These are phyloP conservation scores for Pugionium dolabratum DNA, from an alignment of 345 rosid species.

Conservation along the genomic window DNA sequence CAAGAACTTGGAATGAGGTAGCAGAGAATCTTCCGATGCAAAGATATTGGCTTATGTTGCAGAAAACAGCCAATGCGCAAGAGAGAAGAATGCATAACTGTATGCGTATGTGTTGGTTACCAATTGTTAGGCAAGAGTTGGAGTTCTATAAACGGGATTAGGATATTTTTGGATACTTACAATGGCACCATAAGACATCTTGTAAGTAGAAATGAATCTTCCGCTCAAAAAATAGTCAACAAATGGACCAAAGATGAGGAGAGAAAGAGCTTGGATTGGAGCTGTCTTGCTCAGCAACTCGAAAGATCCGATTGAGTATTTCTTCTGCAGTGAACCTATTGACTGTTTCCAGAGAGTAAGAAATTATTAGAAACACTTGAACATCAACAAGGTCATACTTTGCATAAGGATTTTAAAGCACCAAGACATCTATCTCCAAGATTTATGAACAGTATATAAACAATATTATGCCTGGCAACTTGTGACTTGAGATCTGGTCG, in stretches of 20 bases:
- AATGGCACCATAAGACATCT: conserved; percentile 65
- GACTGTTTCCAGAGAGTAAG: conserved; percentile 48
- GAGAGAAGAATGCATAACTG: conserved; percentile 82
- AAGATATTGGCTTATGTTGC: conserved; percentile 92
- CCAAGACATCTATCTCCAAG: too few species aligned
- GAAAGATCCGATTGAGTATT: conserved; percentile 86
- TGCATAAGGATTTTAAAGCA: neutral
- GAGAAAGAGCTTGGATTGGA: too few species aligned
- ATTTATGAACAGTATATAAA: neutral
- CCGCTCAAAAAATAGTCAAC: conserved; percentile 72
- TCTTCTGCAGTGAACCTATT: conserved; percentile 89
- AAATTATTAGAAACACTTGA: conserved; percentile 21
- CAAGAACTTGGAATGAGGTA: conserved; percentile 36
- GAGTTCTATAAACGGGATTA: neutral
- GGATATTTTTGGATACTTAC: conserved; percentile 46
- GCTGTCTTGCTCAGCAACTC: conserved; percentile 50
- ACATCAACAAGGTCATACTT: conserved; percentile 5
- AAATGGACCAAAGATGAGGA: conserved; percentile 22
- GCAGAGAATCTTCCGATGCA: conserved; percentile 98
- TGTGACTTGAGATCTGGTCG: too few species aligned
- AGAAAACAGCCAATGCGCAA: conserved; percentile 88
- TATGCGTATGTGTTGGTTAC: conserved; percentile 18
- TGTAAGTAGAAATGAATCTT: conserved; percentile 59
- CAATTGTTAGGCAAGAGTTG: conserved; percentile 8
- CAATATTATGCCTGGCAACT: too few species aligned